phyloP scores from a whole-genome alignment of 805 yeast species.

The Candida ficus region DNA sequence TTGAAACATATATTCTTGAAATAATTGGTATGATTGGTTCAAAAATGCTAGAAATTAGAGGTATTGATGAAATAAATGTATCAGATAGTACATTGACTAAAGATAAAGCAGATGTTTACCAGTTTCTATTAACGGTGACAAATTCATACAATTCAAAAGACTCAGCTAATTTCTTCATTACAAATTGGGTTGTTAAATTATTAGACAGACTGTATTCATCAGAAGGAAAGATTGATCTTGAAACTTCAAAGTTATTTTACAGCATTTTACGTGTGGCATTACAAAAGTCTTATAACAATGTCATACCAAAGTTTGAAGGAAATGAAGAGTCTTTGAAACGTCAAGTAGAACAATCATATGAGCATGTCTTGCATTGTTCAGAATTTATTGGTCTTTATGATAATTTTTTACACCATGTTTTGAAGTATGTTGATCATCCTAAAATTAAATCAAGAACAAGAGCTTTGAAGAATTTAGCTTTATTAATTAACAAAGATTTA shows the following conservation, averaged over 20 bases:
- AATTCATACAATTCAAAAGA: not conserved
- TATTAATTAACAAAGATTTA: slow-evolving; percentile 49
- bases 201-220: too few species aligned
- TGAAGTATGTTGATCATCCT: slow-evolving; percentile 42
- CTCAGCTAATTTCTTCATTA: slow-evolving; percentile 13
- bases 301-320: slow-evolving; percentile 1
- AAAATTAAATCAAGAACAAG: slow-evolving; percentile 52
- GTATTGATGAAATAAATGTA: slow-evolving; percentile 11
- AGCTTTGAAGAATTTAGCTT: slow-evolving; percentile 60
- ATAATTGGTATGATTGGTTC: slow-evolving; percentile 58
- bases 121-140: slow-evolving; percentile 2
- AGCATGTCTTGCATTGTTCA: slow-evolving; percentile 6
- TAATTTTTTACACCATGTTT: slow-evolving; percentile 43
- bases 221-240: not conserved
- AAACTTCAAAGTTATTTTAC: not conserved
- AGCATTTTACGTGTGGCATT: not conserved
- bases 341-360: not conserved
- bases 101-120: slow-evolving; percentile 4
- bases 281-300: not conserved
- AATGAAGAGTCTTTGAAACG: not conserved
- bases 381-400: slow-evolving; percentile 38
- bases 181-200: slow-evolving; percentile 16
- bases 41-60: slow-evolving; percentile 35
- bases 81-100: not conserved
- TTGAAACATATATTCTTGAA: slow-evolving; percentile 53